Evolutionary conservation across 371 early-diverging fungal species (phyloP).

Genomic region (Mucor lusitanicus): DNA sequence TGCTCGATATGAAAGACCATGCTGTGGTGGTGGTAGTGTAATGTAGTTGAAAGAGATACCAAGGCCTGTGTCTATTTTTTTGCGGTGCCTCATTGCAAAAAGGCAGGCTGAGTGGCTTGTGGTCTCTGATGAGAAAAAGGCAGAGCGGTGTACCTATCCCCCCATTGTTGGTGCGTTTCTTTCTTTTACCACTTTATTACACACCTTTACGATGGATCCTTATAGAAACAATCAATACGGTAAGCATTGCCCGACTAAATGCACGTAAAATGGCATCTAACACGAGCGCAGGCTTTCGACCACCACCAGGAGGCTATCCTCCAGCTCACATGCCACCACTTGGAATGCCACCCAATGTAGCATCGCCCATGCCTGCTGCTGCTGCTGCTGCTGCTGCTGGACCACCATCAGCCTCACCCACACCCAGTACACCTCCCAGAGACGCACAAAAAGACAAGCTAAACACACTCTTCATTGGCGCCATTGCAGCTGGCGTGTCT

Average conservation of each 20-base stretch:
- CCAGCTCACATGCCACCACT: background rate
- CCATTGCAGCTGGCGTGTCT: conserved; percentile 71
- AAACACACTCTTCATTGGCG: conserved; percentile 75
- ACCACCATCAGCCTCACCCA: background rate
- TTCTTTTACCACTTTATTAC: conserved; percentile 1
- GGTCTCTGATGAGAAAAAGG: background rate
- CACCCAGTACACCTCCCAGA: background rate
- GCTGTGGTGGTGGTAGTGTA: background rate
- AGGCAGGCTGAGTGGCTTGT: background rate
- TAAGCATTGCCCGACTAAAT: background rate
- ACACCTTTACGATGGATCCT: conserved; percentile 21
- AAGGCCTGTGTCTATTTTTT: too few species aligned
- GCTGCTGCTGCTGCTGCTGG: background rate
- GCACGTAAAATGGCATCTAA: background rate
- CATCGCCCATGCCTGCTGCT: background rate
- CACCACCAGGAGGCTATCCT: conserved; percentile 9
- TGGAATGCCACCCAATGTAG: background rate
- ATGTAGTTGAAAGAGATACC: too few species aligned
- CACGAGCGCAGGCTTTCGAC: conserved; percentile 11
- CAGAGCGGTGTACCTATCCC: background rate
- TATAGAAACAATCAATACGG: conserved; percentile 32
- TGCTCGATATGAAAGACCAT: conserved; percentile 40
- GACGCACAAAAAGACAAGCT: conserved; percentile 51
- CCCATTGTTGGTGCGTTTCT: background rate
- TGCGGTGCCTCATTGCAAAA: too few species aligned